phyloP scores from a whole-genome alignment of 768 basidiomycete genomes.

The Boletales sp. region DNA sequence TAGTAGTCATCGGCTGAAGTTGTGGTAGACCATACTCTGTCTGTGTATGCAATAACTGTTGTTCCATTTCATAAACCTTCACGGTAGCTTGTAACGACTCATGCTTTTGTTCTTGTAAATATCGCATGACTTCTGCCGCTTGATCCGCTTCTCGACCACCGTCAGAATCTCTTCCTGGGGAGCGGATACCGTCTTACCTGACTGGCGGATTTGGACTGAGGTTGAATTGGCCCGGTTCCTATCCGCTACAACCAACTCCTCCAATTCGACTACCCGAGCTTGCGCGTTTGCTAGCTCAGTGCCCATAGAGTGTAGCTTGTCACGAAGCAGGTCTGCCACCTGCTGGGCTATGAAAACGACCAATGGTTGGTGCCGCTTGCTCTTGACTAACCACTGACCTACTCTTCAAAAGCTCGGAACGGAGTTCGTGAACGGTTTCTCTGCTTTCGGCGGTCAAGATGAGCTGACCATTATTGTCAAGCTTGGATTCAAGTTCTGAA shows the following conservation, averaged over 20 bases:
- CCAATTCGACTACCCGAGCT: slow-evolving; percentile 36
- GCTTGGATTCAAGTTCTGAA: slow-evolving; percentile 27
- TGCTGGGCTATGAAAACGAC: slow-evolving; percentile 38
- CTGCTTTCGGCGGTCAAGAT: slow-evolving; percentile 24
- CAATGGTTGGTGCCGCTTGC: background rate
- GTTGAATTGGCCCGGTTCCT: slow-evolving; percentile 19
- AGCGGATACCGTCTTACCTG: slow-evolving; percentile 14
- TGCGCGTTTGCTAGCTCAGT: slow-evolving; percentile 42
- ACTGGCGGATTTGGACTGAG: slow-evolving; percentile 21
- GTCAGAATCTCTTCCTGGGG: slow-evolving; percentile 11
- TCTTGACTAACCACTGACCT: slow-evolving; percentile 5
- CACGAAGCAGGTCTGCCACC: slow-evolving; percentile 46
- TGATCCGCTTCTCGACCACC: slow-evolving; percentile 14
- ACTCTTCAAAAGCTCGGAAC: slow-evolving; percentile 35
- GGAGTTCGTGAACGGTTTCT: slow-evolving; percentile 31
- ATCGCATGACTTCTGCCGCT: slow-evolving; percentile 21
- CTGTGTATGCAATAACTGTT: slow-evolving; percentile 21
- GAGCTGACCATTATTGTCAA: slow-evolving; percentile 27
- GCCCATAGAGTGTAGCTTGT: slow-evolving; percentile 41
- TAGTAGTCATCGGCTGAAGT: slow-evolving; percentile 1
- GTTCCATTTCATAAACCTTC: slow-evolving; percentile 25
- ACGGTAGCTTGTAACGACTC: slow-evolving; percentile 24
- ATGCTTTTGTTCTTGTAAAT: slow-evolving; percentile 26
- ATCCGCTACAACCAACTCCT: slow-evolving; percentile 22
- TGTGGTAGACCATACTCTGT: slow-evolving; percentile 13